These are phyloP conservation scores for Botrytis galanthina DNA, from an alignment of 2,329 filamentous ascomycete genomes.

Conservation along the genomic window DNA sequence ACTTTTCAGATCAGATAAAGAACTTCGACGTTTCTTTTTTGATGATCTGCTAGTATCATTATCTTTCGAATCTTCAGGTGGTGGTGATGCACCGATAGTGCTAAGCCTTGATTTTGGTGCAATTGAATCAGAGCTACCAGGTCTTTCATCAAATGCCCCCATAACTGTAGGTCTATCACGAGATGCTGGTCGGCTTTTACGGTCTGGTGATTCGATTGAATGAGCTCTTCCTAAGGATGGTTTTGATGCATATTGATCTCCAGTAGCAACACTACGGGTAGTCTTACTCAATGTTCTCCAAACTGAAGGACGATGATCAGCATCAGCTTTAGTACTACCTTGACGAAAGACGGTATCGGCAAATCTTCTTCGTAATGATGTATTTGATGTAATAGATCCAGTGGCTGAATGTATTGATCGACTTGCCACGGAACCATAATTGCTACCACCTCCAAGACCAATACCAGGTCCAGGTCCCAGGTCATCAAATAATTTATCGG, in stretches of 20 bases:
- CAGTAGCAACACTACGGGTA: conserved; percentile 57
- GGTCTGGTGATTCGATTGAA: conserved; percentile 68
- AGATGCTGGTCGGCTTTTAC: conserved; percentile 49
- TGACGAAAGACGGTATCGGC: conserved; percentile 75
- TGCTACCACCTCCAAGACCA: conserved; percentile 25
- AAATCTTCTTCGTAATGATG: conserved; percentile 79
- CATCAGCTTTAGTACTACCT: conserved; percentile 69
- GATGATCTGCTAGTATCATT: conserved; percentile 42
- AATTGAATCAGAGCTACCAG: conserved; percentile 51
- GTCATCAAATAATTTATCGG: conserved; percentile 82
- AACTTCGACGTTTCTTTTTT: conserved; percentile 84
- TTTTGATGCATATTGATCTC: conserved; percentile 61
- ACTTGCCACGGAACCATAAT: conserved; percentile 34
- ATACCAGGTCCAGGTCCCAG: conserved; percentile 39
- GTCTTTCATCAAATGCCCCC: conserved; percentile 63
- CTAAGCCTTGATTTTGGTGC: conserved; percentile 38
- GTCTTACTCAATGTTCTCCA: conserved; percentile 89
- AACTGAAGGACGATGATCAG: conserved; percentile 71
- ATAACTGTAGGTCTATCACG: conserved; percentile 60
- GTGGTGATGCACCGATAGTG: conserved; percentile 38
- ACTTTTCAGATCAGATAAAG: conserved; percentile 77
- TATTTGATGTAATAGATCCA: conserved; percentile 79
- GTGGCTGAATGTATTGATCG: conserved; percentile 41
- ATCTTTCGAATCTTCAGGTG: conserved; percentile 45
- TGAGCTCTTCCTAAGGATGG: conserved; percentile 66